Evolutionary conservation across 148 eudicot species (phyloP), one percentile per base, ranked within the genome.

Genomic region (Drosera capensis): DNA sequence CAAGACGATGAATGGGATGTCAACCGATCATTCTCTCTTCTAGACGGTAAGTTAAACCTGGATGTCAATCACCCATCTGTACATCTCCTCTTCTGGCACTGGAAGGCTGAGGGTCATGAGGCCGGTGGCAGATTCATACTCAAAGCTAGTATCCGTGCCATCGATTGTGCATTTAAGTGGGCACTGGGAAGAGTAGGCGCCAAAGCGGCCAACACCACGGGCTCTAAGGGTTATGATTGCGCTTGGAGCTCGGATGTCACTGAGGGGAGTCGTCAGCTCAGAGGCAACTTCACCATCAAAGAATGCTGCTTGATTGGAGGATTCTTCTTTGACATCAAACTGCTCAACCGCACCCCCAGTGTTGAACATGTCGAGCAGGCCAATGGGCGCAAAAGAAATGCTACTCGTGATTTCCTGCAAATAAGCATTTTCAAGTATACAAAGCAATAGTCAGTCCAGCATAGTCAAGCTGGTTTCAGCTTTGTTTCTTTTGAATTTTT

Each of bases 331-430:
- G 43, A 79, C 70, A 28, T 74, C 71, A 49, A 54, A 60, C 11
- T 68, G 63, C 56, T 77, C 84, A 41, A 80, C 69, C 31, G 94
- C 97, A 12, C 87, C 94, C 23, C 92, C 43, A 9, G 69, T 14
- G 63, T 88, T 88, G 75, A 75, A 75, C 97, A 88, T 88, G 56
- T 78, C 73, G 13, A 88, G 65, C 59, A 84, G 38, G 16, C 94
- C 94, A 19, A 88, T 83, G 40, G 86, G 77, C 17, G 96, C 90
- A 48, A 88, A 80, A 16, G 78, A 67, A 38, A 79, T 72, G 68
- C 49, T 63, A 34, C 44, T 52, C 14, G 67, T 43, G 30, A 87
- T 63, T 45, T 74, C 76, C 96, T 82, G 77, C 62, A 60, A n/a
- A n/a, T n/a, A n/a, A n/a, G n/a, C n/a, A n/a, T n/a, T n/a, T 34